Percentiles rank a stretch among this genome's conserved stretches.
phyloP scores from a whole-genome alignment of 371 early-diverging fungal genomes.

The Modicella reniformis region DNA sequence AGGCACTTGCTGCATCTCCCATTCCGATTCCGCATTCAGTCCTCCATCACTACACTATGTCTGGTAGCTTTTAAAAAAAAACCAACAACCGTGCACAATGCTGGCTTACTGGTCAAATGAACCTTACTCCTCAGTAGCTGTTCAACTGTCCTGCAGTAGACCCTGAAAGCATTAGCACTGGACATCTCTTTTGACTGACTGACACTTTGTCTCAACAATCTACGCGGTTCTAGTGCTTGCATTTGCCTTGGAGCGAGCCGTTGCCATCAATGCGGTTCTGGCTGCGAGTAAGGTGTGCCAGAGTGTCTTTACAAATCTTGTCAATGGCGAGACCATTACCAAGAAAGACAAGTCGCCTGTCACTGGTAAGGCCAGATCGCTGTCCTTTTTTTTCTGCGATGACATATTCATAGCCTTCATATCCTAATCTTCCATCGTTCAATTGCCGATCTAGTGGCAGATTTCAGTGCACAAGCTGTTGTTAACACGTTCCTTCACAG shows the following conservation, averaged over 20 bases:
- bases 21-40: slow-evolving; percentile 2
- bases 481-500: slow-evolving; percentile 81
- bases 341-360: slow-evolving; percentile 96
- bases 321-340: slow-evolving; percentile 79
- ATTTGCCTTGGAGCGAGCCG: slow-evolving; percentile 75
- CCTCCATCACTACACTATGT: background rate
- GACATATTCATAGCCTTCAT: background rate
- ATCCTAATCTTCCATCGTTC: background rate
- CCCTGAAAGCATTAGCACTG: too few relatives aligned
- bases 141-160: too few relatives aligned
- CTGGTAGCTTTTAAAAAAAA: background rate
- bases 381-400: slow-evolving; percentile 7
- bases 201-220: too few relatives aligned
- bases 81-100: background rate
- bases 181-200: too few relatives aligned
- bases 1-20: background rate
- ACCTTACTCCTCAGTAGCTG: too few relatives aligned
- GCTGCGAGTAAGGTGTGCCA: slow-evolving; percentile 86
- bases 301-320: slow-evolving; percentile 83
- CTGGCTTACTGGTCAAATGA: too few relatives aligned
- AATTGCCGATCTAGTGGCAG: slow-evolving; percentile 77
- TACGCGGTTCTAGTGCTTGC: slow-evolving; percentile 56
- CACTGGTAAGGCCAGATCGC: slow-evolving; percentile 67
- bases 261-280: slow-evolving; percentile 90
- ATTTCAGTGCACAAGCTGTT: slow-evolving; percentile 96